Evolutionary conservation across 306 rosid genomes (phyloP).

Genomic region (Echinosophora koreensis): DNA sequence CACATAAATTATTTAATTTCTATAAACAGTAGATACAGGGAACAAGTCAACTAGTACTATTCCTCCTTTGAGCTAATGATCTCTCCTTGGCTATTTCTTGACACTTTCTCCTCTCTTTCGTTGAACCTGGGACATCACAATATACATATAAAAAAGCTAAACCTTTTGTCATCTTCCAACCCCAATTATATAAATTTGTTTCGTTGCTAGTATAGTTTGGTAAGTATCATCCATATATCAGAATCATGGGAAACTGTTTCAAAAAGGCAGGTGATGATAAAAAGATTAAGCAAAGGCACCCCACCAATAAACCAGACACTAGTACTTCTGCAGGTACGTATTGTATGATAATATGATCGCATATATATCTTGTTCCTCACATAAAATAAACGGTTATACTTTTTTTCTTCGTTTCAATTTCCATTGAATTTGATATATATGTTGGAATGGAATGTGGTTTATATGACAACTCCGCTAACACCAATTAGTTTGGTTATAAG

Average conservation of each 20-base stretch:
- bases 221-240: background rate
- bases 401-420: too few relatives aligned
- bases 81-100: slow-evolving; percentile 3
- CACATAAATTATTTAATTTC: background rate
- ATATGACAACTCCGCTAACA: too few relatives aligned
- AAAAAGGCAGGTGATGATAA: background rate
- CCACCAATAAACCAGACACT: background rate
- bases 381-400: background rate
- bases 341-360: background rate
- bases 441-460: too few relatives aligned
- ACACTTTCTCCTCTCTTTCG: slow-evolving; percentile 44
- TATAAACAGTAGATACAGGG: background rate
- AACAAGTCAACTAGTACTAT: slow-evolving; percentile 23
- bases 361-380: background rate
- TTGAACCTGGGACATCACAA: slow-evolving; percentile 2
- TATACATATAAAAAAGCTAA: background rate
- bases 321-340: slow-evolving; percentile 12
- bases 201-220: background rate
- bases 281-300: background rate
- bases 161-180: slow-evolving; percentile 7
- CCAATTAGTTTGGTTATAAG: too few relatives aligned
- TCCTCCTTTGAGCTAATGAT: background rate
- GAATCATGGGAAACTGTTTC: slow-evolving; percentile 52
- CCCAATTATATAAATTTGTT: background rate
- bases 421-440: background rate